Percentiles rank a stretch among this genome's conserved stretches.
These are phyloP conservation scores for Dipteronia dyeriana DNA, from an alignment of 345 rosid species.

Conservation along the genomic window DNA sequence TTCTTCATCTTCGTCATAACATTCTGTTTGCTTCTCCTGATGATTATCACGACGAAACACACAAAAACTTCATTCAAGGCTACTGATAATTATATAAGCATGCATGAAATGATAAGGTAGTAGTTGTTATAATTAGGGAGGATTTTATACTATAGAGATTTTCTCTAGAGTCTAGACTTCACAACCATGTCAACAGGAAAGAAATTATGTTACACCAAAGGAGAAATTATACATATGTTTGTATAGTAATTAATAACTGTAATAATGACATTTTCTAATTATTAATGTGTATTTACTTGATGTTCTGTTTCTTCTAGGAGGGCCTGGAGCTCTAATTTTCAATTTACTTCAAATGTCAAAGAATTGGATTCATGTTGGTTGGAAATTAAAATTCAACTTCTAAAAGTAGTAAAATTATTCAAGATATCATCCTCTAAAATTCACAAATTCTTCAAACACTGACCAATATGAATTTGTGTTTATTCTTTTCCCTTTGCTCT, in stretches of 20 bases:
- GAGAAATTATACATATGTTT: too few relatives aligned
- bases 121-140: slow-evolving; percentile 1
- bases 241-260: too few relatives aligned
- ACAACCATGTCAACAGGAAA: neutral
- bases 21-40: neutral
- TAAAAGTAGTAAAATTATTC: too few relatives aligned
- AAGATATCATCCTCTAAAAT: neutral
- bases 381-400: too few relatives aligned
- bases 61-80: neutral
- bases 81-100: neutral
- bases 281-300: neutral
- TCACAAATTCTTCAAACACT: neutral
- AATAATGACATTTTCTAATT: neutral
- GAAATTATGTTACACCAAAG: too few relatives aligned
- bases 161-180: too few relatives aligned
- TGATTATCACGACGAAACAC: neutral
- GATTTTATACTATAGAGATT: neutral
- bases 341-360: too few relatives aligned
- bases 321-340: neutral
- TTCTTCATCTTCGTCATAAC: neutral
- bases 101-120: neutral
- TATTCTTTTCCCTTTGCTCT: neutral
- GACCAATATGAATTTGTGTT: neutral
- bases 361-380: too few relatives aligned
- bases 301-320: neutral